phyloP scores from a whole-genome alignment of 371 early-diverging fungal genomes.

The Zychaea mexicana region DNA sequence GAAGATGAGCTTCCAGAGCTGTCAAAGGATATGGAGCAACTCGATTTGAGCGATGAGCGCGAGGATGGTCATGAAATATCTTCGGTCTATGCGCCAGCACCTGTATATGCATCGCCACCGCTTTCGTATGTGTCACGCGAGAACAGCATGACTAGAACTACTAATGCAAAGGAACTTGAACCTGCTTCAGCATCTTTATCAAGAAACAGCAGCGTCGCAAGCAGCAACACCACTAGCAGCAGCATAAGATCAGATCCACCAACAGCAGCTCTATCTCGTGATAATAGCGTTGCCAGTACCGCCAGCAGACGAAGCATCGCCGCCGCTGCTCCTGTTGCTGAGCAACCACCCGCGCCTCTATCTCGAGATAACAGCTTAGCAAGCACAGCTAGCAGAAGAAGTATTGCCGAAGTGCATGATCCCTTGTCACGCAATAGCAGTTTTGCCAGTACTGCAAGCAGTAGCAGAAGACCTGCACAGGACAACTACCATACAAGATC shows the following conservation, averaged over 20 bases:
- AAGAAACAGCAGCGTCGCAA: background rate
- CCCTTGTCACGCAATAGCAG: background rate
- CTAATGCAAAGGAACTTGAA: too few relatives aligned
- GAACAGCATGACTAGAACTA: background rate
- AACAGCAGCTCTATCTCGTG: background rate
- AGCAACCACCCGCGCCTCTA: background rate
- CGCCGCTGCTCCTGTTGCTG: too few relatives aligned
- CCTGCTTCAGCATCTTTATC: background rate
- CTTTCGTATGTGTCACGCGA: background rate
- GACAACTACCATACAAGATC: background rate
- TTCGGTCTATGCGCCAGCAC: too few relatives aligned
- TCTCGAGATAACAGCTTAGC: background rate
- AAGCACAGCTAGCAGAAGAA: background rate
- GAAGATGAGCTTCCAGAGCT: background rate
- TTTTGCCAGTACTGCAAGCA: background rate
- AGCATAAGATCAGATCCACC: background rate
- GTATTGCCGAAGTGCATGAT: background rate
- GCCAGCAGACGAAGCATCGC: background rate
- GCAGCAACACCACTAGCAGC: background rate
- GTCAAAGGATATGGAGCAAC: background rate
- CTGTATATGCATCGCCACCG: background rate
- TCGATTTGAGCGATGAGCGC: background rate
- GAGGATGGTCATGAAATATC: background rate
- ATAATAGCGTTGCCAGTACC: background rate
- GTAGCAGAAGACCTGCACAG: background rate